phyloP scores from a whole-genome alignment of 768 basidiomycete species.

The Podaxis sp. region DNA sequence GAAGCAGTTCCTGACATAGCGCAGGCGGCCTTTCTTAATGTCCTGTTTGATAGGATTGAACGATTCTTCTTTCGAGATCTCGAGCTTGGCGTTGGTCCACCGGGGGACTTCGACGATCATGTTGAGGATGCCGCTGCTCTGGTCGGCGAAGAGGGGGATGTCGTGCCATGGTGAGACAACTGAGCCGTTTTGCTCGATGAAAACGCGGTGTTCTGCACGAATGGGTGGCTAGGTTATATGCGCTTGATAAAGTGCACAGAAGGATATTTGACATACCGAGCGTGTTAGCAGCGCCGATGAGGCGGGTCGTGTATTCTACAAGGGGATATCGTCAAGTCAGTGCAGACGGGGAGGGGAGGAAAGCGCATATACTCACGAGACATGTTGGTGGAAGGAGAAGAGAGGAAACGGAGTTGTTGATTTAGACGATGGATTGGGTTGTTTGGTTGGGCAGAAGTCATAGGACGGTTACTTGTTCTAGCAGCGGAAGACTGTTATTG shows the following conservation, averaged over 20 bases:
- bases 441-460: conserved; percentile 34
- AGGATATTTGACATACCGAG: conserved; percentile 56
- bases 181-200: conserved; percentile 83
- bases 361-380: conserved; percentile 39
- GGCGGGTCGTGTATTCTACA: conserved; percentile 67
- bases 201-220: conserved; percentile 86
- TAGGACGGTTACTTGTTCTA: conserved; percentile 18
- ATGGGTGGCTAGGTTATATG: conserved; percentile 19
- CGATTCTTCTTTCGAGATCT: conserved; percentile 96
- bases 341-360: conserved; percentile 14
- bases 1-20: conserved; percentile 99
- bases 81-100: conserved; percentile 99
- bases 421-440: conserved; percentile 43
- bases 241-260: conserved; percentile 16
- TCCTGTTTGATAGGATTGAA: conserved; percentile 99
- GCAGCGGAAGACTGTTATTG: conserved; percentile 9
- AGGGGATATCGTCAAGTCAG: not conserved
- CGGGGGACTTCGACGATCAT: conserved; percentile 98
- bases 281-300: conserved; percentile 88
- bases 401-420: conserved; percentile 58
- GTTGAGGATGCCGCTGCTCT: conserved; percentile 93
- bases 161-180: conserved; percentile 91
- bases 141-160: conserved; percentile 97
- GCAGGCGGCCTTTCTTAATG: conserved; percentile 92
- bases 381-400: conserved; percentile 37